Base-by-base conservation (phyloP, 2,329 filamentous ascomycete genomes). In the Lecanoromycetidae sp. region DNA sequence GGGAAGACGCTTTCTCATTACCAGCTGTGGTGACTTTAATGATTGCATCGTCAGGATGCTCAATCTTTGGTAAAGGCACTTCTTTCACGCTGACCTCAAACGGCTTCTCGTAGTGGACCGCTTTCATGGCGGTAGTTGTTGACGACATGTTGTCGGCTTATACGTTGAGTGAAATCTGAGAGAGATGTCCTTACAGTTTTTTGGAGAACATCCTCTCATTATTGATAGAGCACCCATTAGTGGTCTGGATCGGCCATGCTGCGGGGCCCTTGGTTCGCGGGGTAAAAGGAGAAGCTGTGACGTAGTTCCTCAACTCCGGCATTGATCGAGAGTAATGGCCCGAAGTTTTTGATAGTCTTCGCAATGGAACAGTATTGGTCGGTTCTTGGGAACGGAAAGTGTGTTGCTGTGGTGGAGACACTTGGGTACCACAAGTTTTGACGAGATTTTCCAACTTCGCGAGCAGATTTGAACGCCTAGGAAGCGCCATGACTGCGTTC, bases 1-100 rank as follows among this genome's bases (percentile, higher is more conserved):
- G n/a, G 27, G 32, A 29, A 3, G 30, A 10, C n/a, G 35, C 2
- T 3, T 10, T 15, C 12, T 6, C n/a, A 27, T 30, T 62, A 63
- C 72, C 66, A 42, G 76, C 72, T 5, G 77, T 82, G 1, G 78
- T 80, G 29, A 81, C 74, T 56, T 79, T 80, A 60, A 81, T 73
- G 50, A 80, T 76, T 27, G 72, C 70, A 64, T 81, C 77, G 61
- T 81, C 76, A 2, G 77, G 76, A 61, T 80, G 77, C 57, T 79
- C 64, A 19, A 83, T 66, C 57, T 69, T 72, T 1, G 79, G 79
- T 37, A 69, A 58, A 22, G 73, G 69, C 6, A 79, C 70, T 20
- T 81, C 73, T 55, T 77, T 71, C 41, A 82, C 72, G n/a, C 72
- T 71, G 51, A 81, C 77, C 60, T 75, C 72, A 63, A 73, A 76